These are phyloP conservation scores for Solanum medicagineum DNA, from an alignment of 257 asterid genomes.

Conservation along the genomic window DNA sequence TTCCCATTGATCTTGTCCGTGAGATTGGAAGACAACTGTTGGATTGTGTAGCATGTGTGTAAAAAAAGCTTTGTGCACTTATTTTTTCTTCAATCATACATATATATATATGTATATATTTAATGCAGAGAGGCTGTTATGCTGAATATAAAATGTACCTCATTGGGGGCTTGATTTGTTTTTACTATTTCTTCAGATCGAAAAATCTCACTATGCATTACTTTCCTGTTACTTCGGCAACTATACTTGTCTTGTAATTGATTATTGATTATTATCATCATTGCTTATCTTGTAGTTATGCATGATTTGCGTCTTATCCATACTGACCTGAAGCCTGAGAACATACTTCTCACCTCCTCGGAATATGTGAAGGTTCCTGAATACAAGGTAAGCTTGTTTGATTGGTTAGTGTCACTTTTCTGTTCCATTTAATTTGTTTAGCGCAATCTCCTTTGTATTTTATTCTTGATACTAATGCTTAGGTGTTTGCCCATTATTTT, in stretches of 20 bases:
- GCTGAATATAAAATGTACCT: not conserved
- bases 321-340: conserved; percentile 95
- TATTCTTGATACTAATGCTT: not conserved
- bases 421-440: not conserved
- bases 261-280: not conserved
- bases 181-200: not conserved
- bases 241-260: not conserved
- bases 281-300: conserved; percentile 48
- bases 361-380: conserved; percentile 71
- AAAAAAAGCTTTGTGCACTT: conserved; percentile 7
- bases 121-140: not conserved
- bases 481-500: not conserved
- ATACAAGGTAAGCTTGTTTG: conserved; percentile 51
- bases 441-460: not conserved
- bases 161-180: not conserved
- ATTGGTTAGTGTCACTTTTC: not conserved
- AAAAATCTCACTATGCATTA: not conserved
- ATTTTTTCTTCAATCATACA: not conserved
- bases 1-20: conserved; percentile 97
- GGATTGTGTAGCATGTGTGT: conserved; percentile 99
- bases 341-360: conserved; percentile 75
- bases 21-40: conserved; percentile 98
- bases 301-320: conserved; percentile 85
- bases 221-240: not conserved
- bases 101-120: not conserved